Percentiles rank a stretch among this genome's conserved stretches.
phyloP scores from a whole-genome alignment of 2,329 filamentous ascomycete genomes.

The Stemphylium vesicarium region DNA sequence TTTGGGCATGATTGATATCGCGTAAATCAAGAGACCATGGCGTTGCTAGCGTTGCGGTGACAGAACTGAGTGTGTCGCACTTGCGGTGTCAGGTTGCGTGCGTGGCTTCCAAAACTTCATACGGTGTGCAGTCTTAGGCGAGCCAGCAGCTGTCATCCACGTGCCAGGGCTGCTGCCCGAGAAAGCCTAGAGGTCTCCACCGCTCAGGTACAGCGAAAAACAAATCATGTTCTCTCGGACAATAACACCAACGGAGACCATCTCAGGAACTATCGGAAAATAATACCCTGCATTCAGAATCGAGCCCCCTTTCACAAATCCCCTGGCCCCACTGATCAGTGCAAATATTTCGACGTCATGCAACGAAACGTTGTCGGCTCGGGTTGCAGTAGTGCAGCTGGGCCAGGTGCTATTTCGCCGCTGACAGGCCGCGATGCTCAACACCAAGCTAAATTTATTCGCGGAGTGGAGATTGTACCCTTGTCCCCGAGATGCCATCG shows the following conservation, averaged over 20 bases:
- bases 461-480: constrained; percentile 4
- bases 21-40: neutral
- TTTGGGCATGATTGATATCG: neutral
- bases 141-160: neutral
- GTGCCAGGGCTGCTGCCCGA: neutral
- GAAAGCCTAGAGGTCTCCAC: neutral
- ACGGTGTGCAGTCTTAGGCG: neutral
- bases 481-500: neutral
- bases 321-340: neutral
- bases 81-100: neutral
- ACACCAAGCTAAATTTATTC: constrained; percentile 1
- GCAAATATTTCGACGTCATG: constrained; percentile 7
- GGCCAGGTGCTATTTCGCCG: neutral
- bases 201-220: neutral
- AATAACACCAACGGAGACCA: constrained; percentile 1
- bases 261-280: neutral
- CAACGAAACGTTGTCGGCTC: constrained; percentile 6
- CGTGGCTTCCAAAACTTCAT: neutral
- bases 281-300: constrained; percentile 9
- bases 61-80: neutral
- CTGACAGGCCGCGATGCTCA: constrained; percentile 3
- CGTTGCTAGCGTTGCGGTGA: neutral
- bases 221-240: neutral
- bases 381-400: constrained; percentile 10
- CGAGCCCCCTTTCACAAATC: neutral